phyloP scores from a whole-genome alignment of 495 filamentous ascomycete species.

The Rusavskia elegans region DNA sequence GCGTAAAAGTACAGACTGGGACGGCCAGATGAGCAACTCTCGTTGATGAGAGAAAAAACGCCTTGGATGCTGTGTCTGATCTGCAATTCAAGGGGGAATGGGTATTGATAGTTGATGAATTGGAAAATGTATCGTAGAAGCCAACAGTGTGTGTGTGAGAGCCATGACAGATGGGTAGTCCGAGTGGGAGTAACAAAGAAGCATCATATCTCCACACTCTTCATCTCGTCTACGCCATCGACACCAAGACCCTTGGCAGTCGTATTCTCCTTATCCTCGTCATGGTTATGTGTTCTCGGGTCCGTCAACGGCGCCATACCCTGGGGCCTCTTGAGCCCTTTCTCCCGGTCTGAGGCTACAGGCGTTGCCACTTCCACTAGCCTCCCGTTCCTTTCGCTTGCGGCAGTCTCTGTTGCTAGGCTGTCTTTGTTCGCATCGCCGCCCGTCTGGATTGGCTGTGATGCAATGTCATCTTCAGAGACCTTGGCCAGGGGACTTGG shows the following conservation, averaged over 20 bases:
- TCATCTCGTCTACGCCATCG: slow-evolving; percentile 31
- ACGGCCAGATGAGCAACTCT: no score
- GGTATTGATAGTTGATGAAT: not conserved
- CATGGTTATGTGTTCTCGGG: slow-evolving; percentile 2
- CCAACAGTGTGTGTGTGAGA: not conserved
- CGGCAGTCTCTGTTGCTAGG: slow-evolving; percentile 15
- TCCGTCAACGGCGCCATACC: slow-evolving; percentile 2
- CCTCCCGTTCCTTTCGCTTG: slow-evolving; percentile 20
- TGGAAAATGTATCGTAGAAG: not conserved
- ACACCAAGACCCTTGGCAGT: slow-evolving; percentile 14
- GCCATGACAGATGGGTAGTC: not conserved
- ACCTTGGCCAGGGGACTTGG: slow-evolving; percentile 38
- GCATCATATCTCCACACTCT: slow-evolving; percentile 36
- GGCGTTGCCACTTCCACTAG: slow-evolving; percentile 32
- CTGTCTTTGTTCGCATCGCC: slow-evolving; percentile 19
- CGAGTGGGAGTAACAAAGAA: not conserved
- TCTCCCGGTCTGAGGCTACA: slow-evolving; percentile 23
- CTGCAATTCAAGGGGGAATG: not conserved
- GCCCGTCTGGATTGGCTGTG: slow-evolving; percentile 20
- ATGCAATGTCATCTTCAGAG: slow-evolving; percentile 30
- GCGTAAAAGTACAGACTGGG: not conserved
- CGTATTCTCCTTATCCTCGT: slow-evolving; percentile 9
- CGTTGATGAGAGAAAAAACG: not conserved
- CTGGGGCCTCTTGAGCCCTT: slow-evolving; percentile 13
- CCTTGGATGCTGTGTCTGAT: not conserved